phyloP scores from a whole-genome alignment of 148 eudicot species.

The Pharnaceum exiguum region DNA sequence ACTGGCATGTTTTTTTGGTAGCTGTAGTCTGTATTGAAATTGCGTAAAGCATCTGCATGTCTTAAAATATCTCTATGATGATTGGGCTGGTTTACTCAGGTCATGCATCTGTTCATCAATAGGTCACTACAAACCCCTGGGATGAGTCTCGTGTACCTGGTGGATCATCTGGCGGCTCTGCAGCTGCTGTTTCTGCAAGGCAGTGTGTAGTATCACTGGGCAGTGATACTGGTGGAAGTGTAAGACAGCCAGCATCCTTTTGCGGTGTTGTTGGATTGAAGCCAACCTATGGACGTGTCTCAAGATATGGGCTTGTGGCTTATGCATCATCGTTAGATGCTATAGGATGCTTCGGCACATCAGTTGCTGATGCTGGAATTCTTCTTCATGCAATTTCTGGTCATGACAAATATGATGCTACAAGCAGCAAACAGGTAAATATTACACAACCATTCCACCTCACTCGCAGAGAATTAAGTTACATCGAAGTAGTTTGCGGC shows the following conservation, averaged over 20 bases:
- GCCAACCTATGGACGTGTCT: conserved; percentile 98
- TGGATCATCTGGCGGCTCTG: conserved; percentile 99
- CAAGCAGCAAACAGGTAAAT: conserved; percentile 72
- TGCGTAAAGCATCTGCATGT: no score
- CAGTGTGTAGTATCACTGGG: conserved; percentile 94
- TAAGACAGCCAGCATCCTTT: conserved; percentile 96
- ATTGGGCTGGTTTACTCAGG: conserved; percentile 71
- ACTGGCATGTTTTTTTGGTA: background rate
- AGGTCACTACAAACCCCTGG: conserved; percentile 99
- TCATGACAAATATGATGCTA: conserved; percentile 88
- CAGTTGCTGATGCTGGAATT: conserved; percentile 92
- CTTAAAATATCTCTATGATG: conserved; percentile 29
- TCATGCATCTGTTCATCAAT: conserved; percentile 56
- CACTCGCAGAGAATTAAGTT: background rate
- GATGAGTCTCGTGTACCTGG: conserved; percentile 93
- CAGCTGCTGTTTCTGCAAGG: conserved; percentile 97
- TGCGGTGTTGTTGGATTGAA: conserved; percentile 98
- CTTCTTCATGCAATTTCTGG: conserved; percentile 82
- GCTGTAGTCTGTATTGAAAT: background rate
- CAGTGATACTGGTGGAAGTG: conserved; percentile 99
- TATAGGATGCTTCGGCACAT: conserved; percentile 92
- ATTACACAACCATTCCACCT: background rate
- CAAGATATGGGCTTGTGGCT: conserved; percentile 97
- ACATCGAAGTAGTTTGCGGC: background rate
- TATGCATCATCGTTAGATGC: conserved; percentile 98